Conservation (phyloP, 2,329 filamentous ascomycete genomes). For the Graphilbum sp. region DNA sequence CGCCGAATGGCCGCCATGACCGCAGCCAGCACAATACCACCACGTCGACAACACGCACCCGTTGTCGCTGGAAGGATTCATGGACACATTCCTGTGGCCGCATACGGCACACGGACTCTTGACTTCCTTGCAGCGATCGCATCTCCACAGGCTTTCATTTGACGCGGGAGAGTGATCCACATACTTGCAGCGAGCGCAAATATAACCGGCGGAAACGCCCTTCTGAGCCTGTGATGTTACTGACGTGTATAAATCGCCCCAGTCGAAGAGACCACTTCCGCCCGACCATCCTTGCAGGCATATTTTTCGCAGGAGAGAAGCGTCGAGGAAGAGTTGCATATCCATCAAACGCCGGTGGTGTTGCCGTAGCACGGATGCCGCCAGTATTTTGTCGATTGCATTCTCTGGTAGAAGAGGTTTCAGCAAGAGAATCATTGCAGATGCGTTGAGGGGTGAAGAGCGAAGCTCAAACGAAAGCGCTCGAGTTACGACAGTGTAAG, state of each 20-base stretch:
- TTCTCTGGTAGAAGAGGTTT: constrained; percentile 37
- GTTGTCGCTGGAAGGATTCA: too few species aligned
- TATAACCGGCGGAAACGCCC: constrained; percentile 34
- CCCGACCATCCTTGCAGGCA: constrained; percentile 39
- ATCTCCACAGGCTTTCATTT: constrained; percentile 13
- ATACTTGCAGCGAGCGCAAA: constrained; percentile 27
- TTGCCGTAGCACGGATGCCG: constrained; percentile 38
- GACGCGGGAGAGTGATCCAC: constrained; percentile 21
- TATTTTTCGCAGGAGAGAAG: constrained; percentile 43
- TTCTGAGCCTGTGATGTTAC: constrained; percentile 39
- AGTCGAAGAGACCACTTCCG: too few species aligned
- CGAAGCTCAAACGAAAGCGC: constrained; percentile 39
- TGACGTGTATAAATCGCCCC: constrained; percentile 30
- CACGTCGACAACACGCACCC: constrained; percentile 26
- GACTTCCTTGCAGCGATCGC: constrained; percentile 34
- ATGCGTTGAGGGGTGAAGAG: constrained; percentile 40
- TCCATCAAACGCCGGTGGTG: constrained; percentile 43
- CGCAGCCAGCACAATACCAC: constrained; percentile 49
- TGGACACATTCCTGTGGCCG: constrained; percentile 26
- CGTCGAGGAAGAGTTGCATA: constrained; percentile 44
- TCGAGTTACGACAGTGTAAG: constrained; percentile 34
- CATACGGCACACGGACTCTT: constrained; percentile 45
- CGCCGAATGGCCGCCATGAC: constrained; percentile 44
- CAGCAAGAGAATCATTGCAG: constrained; percentile 43
- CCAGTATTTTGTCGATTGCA: constrained; percentile 38